Conservation (phyloP, 805 yeast species). For the Candida ficus region DNA sequence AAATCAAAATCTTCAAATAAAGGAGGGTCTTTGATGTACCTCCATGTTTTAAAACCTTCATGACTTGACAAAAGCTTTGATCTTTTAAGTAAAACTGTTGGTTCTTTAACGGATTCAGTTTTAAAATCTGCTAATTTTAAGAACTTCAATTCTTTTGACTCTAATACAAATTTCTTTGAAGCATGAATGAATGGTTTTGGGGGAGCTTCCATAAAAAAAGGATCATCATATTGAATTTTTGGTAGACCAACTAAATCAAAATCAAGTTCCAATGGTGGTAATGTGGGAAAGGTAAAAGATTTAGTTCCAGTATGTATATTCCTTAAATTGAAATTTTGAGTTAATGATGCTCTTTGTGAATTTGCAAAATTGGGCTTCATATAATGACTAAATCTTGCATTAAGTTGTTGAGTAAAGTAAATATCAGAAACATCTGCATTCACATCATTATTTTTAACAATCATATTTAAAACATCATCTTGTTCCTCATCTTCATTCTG, state of each 20-base stretch:
- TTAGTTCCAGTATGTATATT: not conserved
- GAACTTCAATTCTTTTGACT: constrained; percentile 32
- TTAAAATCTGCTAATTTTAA: constrained; percentile 26
- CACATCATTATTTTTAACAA: not conserved
- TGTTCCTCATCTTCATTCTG: not conserved
- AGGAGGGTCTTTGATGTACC: constrained; percentile 47
- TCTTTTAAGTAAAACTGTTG: not conserved
- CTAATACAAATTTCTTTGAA: constrained; percentile 52
- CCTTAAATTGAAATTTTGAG: not conserved
- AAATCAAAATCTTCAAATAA: constrained; percentile 29
- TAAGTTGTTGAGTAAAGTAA: constrained; percentile 10
- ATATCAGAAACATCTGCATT: constrained; percentile 8
- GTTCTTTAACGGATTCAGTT: constrained; percentile 8
- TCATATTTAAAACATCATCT: not conserved
- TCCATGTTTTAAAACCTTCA: constrained; percentile 33
- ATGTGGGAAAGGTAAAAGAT: constrained; percentile 6
- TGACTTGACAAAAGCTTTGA: not conserved
- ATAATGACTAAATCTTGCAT: not conserved
- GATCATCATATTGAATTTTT: constrained; percentile 51
- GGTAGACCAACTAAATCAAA: constrained; percentile 45
- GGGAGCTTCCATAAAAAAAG: constrained; percentile 49
- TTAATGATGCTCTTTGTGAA: not conserved
- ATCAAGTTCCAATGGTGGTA: constrained; percentile 26
- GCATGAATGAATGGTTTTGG: constrained; percentile 61
- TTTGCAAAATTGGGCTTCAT: not conserved